Base-by-base conservation (phyloP, 2,329 filamentous ascomycete species). In the Akanthomyces uredinophilus region DNA sequence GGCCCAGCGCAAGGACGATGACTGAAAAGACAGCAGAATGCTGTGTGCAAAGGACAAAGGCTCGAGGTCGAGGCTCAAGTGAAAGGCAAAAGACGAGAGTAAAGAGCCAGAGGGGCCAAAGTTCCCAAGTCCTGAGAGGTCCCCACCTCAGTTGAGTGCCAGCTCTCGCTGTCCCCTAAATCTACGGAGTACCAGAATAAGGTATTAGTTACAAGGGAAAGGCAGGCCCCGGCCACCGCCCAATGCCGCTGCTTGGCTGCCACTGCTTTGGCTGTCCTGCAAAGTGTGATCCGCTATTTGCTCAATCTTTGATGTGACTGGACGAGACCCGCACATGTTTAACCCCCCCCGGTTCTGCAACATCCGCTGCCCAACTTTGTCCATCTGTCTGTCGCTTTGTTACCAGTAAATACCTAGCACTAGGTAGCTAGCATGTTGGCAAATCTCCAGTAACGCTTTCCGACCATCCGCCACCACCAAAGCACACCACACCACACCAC, bases 391-490 rank as follows among this genome's bases (percentile, higher is more conserved):
- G 14, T 24, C 22, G 20, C 44, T 27, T 24, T 24, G 20, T 47
- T 20, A 16, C 44, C 32, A 35, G 10, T 35, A 11, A 35, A 35
- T 35, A 35, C 2, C 32, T 35, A 35, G n/a, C n/a, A n/a, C n/a
- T n/a, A n/a, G n/a, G n/a, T n/a, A n/a, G 32, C 7, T 35, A 35
- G 32, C 32, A 35, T 47, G 44, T 24, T 29, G 51, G 37, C 51
- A 41, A 27, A 27, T 29, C 43, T 35, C 46, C 54, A 39, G n/a
- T 32, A 58, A 20, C 54, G 29, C 54, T 39, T 57, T 58, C 55
- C 55, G 55, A 58, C 55, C 43, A 32, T 29, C 55, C 55, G 55
- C 37, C 52, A 39, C 43, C 54, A 47, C 51, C 43, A 22, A 6
- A 46, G 7, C 18, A 20, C 7, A 24, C 44, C 32, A 35, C 29